Conservation (phyloP, 2,329 filamentous ascomycete genomes). For the Calcarisporium arbuscula region DNA sequence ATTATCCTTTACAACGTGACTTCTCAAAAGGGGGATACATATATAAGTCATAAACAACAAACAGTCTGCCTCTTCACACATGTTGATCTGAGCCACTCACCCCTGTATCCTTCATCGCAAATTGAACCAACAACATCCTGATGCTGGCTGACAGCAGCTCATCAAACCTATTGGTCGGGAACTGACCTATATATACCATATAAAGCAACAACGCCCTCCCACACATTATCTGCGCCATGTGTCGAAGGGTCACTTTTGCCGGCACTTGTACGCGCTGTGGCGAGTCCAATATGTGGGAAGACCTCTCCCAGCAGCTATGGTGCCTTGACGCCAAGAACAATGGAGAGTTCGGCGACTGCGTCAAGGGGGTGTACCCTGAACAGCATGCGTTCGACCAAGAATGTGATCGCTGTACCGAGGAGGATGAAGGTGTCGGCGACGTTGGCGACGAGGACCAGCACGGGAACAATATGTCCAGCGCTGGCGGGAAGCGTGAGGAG, state of each 20-base stretch:
- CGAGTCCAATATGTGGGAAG: slow-evolving; percentile 33
- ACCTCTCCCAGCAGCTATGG: slow-evolving; percentile 38
- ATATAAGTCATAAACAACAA: too few species aligned
- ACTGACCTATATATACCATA: too few species aligned
- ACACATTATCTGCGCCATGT: slow-evolving; percentile 30
- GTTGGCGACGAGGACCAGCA: slow-evolving; percentile 23
- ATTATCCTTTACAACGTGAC: too few species aligned
- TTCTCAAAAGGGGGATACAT: too few species aligned
- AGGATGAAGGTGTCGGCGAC: slow-evolving; percentile 36
- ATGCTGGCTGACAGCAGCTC: too few species aligned
- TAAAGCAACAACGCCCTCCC: not conserved
- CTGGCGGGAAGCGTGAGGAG: too few species aligned
- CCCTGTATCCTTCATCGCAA: too few species aligned
- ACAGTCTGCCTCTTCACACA: too few species aligned
- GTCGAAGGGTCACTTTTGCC: slow-evolving; percentile 38
- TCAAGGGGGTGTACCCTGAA: slow-evolving; percentile 32
- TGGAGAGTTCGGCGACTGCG: slow-evolving; percentile 37
- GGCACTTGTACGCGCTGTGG: slow-evolving; percentile 38
- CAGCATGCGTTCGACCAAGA: slow-evolving; percentile 42
- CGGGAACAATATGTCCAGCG: slow-evolving; percentile 5
- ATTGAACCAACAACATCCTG: too few species aligned
- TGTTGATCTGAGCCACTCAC: too few species aligned
- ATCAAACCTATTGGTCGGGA: too few species aligned
- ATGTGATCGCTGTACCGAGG: slow-evolving; percentile 36
- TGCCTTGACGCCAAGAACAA: slow-evolving; percentile 45